Conservation (phyloP, 768 basidiomycete species). For the Suillus alpinus region DNA sequence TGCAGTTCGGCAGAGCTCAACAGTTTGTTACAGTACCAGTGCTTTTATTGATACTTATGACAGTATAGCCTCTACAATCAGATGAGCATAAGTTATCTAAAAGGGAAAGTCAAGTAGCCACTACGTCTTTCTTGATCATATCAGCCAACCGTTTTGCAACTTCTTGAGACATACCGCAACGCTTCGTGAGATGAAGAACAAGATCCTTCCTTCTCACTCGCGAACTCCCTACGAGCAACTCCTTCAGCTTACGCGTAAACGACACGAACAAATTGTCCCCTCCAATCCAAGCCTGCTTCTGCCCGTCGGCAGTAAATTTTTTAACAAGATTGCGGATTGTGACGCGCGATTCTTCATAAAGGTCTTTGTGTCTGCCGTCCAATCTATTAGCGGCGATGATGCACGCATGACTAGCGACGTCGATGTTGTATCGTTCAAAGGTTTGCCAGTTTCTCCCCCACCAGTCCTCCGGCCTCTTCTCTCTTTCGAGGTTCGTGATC, state of each 20-base stretch:
- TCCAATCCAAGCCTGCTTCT: slow-evolving; percentile 5
- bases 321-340: slow-evolving; percentile 22
- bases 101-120: background rate
- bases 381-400: slow-evolving; percentile 34
- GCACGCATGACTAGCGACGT: slow-evolving; percentile 35
- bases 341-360: slow-evolving; percentile 33
- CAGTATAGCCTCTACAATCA: too few species aligned
- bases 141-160: slow-evolving; percentile 21
- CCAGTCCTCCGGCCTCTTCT: slow-evolving; percentile 32
- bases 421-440: slow-evolving; percentile 14
- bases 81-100: background rate
- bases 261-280: slow-evolving; percentile 14
- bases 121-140: slow-evolving; percentile 17
- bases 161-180: slow-evolving; percentile 25
- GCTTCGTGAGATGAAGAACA: slow-evolving; percentile 16
- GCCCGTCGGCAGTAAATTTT: background rate
- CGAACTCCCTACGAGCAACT: slow-evolving; percentile 10
- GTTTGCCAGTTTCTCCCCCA: slow-evolving; percentile 24
- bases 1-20: too few species aligned
- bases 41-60: too few species aligned
- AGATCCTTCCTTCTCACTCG: slow-evolving; percentile 17
- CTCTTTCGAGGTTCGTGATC: slow-evolving; percentile 28
- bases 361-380: slow-evolving; percentile 19
- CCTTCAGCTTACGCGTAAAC: slow-evolving; percentile 10
- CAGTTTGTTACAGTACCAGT: too few species aligned